Base-by-base conservation (phyloP, 2,329 filamentous ascomycete species). In the Remersonia thermophila region DNA sequence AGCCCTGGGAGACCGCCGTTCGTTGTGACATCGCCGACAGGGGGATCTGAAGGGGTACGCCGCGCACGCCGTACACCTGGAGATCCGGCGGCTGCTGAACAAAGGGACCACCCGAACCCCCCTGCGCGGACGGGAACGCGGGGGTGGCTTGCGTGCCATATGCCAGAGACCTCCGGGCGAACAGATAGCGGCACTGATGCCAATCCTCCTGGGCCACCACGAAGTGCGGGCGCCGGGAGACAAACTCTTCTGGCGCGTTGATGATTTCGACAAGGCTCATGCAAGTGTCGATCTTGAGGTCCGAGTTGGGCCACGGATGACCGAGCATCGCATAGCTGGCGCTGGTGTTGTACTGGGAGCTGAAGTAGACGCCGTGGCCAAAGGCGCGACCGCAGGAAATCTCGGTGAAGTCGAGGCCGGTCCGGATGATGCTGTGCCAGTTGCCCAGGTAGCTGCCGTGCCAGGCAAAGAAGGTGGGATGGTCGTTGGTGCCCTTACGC, bases 341-440 rank as follows among this genome's bases (percentile, higher is more conserved):
- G 34, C 82, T 86, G 0, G 63, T 71, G 0, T 30, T n/a, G 32
- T 74, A 73, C 2, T 74, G 44, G 9, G 60, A 61, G 28, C 82
- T 79, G 54, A 93, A 79, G 51, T 95, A 95, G 2, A 93, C 80
- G 0, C 87, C 87, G 51, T 94, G 40, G 0, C 87, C 87, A 49
- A 46, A 84, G 1, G 78, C 63, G 42, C 87, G 73, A 1, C 86
- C 87, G 53, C 89, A 60, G 0, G 54, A 29, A 0, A 62, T 58
- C 1, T 70, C 56, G 4, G 73, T 70, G 58, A 77, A 94, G 53
- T 93, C 73, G 5, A 95, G 63, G 0, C 87, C 86, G 41, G 80
- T 74, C 23, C 86, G 75, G 43, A 94, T 75, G 48, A 95, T 94
- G 48, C 79, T 82, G 56, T 95, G 87, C 87, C 87, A 94, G 49